These are phyloP conservation scores for Thraustochytrium striatum DNA, from an alignment of 352 stramenopile species.

Conservation along the genomic window DNA sequence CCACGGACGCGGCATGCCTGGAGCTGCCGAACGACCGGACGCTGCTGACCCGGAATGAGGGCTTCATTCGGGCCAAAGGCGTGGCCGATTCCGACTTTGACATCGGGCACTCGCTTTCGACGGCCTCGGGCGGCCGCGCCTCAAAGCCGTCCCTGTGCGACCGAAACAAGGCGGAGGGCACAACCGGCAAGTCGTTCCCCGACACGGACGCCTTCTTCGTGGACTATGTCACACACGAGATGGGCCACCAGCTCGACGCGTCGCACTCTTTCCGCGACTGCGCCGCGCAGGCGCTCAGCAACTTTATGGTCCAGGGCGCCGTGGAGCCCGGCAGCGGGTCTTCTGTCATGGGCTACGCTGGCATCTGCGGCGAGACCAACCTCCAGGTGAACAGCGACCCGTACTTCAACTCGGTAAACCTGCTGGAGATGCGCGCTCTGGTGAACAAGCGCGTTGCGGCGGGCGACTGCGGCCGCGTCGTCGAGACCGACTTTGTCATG, in stretches of 20 bases:
- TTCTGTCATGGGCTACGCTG: slow-evolving; percentile 33
- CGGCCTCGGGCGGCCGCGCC: slow-evolving; percentile 6
- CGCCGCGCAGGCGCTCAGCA: too few species aligned
- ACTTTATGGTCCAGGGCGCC: too few species aligned
- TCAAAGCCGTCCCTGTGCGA: not conserved
- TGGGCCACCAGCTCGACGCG: slow-evolving; percentile 37
- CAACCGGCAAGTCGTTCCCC: slow-evolving; percentile 6
- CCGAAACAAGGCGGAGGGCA: slow-evolving; percentile 22
- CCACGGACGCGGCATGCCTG: too few species aligned
- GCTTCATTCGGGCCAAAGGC: not conserved
- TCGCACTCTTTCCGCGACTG: slow-evolving; percentile 40
- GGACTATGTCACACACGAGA: slow-evolving; percentile 40
- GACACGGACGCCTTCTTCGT: slow-evolving; percentile 16
- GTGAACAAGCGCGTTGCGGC: too few species aligned
- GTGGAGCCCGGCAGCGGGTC: slow-evolving; percentile 36
- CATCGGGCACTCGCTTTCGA: slow-evolving; percentile 32
- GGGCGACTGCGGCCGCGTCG: too few species aligned
- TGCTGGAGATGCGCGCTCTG: not conserved
- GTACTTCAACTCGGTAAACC: slow-evolving; percentile 29
- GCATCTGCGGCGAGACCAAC: slow-evolving; percentile 35
- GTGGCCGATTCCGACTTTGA: slow-evolving; percentile 20
- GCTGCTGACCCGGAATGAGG: slow-evolving; percentile 18
- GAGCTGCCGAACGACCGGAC: slow-evolving; percentile 31
- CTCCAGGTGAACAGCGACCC: slow-evolving; percentile 12
- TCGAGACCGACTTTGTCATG: too few species aligned